Evolutionary conservation across 768 basidiomycete species (phyloP).

Genomic region (Boletus coccyginus): DNA sequence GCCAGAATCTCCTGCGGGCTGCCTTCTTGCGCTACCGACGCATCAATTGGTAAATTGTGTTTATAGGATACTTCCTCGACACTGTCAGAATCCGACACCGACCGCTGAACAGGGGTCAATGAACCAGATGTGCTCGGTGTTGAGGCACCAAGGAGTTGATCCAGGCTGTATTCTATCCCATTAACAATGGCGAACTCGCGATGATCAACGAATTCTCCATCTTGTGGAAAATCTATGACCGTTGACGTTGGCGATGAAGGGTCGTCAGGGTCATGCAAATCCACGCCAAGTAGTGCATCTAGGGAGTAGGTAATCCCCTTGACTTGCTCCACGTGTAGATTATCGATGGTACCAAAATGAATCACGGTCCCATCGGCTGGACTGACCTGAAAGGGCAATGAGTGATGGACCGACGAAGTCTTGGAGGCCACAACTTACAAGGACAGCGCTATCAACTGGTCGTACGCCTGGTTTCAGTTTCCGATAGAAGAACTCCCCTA

Average conservation of each 20-base stretch:
- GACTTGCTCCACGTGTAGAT: conserved; percentile 87
- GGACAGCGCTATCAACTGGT: conserved; percentile 70
- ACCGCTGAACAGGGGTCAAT: conserved; percentile 27
- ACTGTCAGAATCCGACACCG: conserved; percentile 20
- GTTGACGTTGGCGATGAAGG: conserved; percentile 41
- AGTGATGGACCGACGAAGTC: neutral
- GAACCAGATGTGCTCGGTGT: conserved; percentile 41
- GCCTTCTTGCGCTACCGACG: conserved; percentile 62
- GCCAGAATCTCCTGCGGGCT: conserved; percentile 54
- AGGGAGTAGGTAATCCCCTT: conserved; percentile 98
- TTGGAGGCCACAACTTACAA: conserved; percentile 46
- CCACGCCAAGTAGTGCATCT: conserved; percentile 85
- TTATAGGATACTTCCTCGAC: conserved; percentile 43
- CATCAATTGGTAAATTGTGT: conserved; percentile 69
- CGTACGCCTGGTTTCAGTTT: conserved; percentile 77
- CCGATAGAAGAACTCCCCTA: conserved; percentile 97
- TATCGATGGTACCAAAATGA: conserved; percentile 85
- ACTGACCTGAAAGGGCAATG: conserved; percentile 57
- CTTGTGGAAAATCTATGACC: conserved; percentile 39
- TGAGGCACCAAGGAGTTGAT: conserved; percentile 72
- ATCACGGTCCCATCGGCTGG: conserved; percentile 93
- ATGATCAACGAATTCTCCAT: conserved; percentile 71
- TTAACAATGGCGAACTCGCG: conserved; percentile 94
- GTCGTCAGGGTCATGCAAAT: conserved; percentile 42
- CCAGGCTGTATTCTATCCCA: conserved; percentile 94